These are phyloP conservation scores for Coniosporium tulheliwenetii DNA, from an alignment of 2,329 filamentous ascomycete species.

Conservation along the genomic window DNA sequence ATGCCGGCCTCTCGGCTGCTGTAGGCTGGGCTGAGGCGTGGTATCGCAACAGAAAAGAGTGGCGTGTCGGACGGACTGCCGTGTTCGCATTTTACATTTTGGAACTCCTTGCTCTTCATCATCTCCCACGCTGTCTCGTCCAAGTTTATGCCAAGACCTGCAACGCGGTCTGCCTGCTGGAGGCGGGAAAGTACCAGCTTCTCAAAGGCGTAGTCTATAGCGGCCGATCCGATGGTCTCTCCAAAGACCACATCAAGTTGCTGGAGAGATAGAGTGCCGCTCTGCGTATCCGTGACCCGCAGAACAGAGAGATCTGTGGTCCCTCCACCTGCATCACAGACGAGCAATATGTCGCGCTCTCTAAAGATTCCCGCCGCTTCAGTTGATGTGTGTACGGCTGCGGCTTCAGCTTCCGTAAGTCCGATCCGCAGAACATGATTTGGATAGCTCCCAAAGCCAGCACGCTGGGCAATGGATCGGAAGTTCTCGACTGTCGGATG, in stretches of 20 bases:
- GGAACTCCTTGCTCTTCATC: constrained; percentile 4
- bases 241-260: constrained; percentile 4
- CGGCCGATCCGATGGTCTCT: constrained; percentile 3
- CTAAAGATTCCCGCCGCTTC: constrained; percentile 19
- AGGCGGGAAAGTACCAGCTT: constrained; percentile 1
- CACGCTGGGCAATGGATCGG: constrained; percentile 28
- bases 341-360: constrained; percentile 28
- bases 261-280: not conserved
- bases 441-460: constrained; percentile 29
- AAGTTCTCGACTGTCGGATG: constrained; percentile 36
- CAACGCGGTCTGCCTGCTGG: not conserved
- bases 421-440: constrained; percentile 26
- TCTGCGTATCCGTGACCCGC: not conserved
- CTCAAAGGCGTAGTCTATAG: constrained; percentile 3
- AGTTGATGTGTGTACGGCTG: constrained; percentile 31
- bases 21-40: constrained; percentile 26
- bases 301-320: constrained; percentile 21
- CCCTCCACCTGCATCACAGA: constrained; percentile 36
- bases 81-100: constrained; percentile 14
- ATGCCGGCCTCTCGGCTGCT: constrained; percentile 22
- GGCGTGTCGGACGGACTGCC: constrained; percentile 24
- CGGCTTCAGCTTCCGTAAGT: constrained; percentile 38
- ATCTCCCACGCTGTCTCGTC: constrained; percentile 3
- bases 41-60: constrained; percentile 14
- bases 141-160: not conserved